These are phyloP conservation scores for Galerina sulciceps DNA, from an alignment of 768 basidiomycete genomes.

Conservation along the genomic window DNA sequence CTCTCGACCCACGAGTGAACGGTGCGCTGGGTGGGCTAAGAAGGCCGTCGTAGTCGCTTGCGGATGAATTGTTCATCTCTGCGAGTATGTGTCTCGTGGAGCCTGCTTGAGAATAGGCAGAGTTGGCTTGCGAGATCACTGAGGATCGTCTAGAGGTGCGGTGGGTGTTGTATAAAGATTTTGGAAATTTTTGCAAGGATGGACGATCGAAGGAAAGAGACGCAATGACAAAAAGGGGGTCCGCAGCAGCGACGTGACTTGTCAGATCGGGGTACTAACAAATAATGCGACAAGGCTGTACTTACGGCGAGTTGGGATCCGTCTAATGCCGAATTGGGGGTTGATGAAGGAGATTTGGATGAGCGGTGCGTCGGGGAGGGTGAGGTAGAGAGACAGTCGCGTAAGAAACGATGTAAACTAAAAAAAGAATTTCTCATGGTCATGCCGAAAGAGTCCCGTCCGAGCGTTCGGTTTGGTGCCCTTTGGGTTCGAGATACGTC, in stretches of 20 bases:
- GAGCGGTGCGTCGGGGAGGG: not conserved
- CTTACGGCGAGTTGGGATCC: conserved; percentile 27
- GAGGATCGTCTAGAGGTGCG: conserved; percentile 40
- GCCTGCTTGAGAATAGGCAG: conserved; percentile 47
- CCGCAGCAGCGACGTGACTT: not conserved
- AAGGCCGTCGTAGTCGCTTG: conserved; percentile 31
- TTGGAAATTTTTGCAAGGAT: not conserved
- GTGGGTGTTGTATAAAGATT: not conserved
- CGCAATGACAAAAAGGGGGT: not conserved
- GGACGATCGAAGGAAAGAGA: not conserved
- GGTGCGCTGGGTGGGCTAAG: conserved; percentile 45
- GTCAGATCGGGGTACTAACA: not conserved
- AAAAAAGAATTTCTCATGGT: conserved; percentile 4
- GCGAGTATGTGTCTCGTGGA: conserved; percentile 53
- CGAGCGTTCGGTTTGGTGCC: conserved; percentile 12
- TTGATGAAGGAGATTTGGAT: not conserved
- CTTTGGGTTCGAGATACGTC: conserved; percentile 44
- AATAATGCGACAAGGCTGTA: not conserved
- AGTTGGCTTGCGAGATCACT: conserved; percentile 30
- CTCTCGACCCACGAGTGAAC: conserved; percentile 27
- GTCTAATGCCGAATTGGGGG: conserved; percentile 12
- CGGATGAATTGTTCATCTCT: conserved; percentile 24
- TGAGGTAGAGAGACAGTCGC: not conserved
- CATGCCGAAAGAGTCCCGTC: conserved; percentile 9
- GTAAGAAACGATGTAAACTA: conserved; percentile 5